Evolutionary conservation across 2,329 filamentous ascomycete species (phyloP).

Genomic region (Alternaria arborescens): DNA sequence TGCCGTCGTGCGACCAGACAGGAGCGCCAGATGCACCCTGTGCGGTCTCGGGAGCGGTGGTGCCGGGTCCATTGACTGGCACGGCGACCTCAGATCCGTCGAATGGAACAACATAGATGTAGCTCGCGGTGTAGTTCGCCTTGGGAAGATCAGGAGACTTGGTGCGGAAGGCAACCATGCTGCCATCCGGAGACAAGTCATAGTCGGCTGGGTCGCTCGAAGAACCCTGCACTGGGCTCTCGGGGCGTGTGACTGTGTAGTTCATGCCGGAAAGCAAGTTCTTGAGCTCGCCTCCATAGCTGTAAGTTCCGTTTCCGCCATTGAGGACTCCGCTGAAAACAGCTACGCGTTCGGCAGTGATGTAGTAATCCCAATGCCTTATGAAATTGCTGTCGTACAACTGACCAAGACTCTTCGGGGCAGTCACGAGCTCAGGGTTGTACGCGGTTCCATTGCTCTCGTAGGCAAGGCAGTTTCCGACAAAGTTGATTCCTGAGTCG

Average conservation of each 20-base stretch:
- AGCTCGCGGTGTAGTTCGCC: conserved; percentile 80
- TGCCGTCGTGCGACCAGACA: conserved; percentile 77
- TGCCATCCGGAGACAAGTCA: conserved; percentile 71
- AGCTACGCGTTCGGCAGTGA: conserved; percentile 72
- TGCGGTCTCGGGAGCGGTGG: conserved; percentile 45
- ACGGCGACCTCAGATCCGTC: conserved; percentile 62
- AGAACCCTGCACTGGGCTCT: conserved; percentile 71
- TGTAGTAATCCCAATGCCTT: conserved; percentile 82
- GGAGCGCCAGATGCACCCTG: conserved; percentile 73
- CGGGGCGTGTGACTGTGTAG: conserved; percentile 60
- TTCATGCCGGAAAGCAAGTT: conserved; percentile 71
- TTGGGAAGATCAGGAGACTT: conserved; percentile 76
- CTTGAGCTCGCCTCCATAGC: conserved; percentile 40
- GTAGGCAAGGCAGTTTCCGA: conserved; percentile 68
- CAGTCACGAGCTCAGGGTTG: conserved; percentile 68
- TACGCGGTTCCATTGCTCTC: conserved; percentile 72
- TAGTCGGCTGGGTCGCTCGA: conserved; percentile 83
- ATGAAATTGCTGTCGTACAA: conserved; percentile 80
- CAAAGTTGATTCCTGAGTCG: conserved; percentile 55
- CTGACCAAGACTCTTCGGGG: conserved; percentile 69
- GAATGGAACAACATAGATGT: conserved; percentile 78
- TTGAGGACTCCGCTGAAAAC: conserved; percentile 75
- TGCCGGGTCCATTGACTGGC: conserved; percentile 44
- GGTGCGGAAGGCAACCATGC: conserved; percentile 73
- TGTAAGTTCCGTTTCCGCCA: conserved; percentile 43